Conservation (phyloP, 2,329 filamentous ascomycete species). For the Coleophoma crateriformis region DNA sequence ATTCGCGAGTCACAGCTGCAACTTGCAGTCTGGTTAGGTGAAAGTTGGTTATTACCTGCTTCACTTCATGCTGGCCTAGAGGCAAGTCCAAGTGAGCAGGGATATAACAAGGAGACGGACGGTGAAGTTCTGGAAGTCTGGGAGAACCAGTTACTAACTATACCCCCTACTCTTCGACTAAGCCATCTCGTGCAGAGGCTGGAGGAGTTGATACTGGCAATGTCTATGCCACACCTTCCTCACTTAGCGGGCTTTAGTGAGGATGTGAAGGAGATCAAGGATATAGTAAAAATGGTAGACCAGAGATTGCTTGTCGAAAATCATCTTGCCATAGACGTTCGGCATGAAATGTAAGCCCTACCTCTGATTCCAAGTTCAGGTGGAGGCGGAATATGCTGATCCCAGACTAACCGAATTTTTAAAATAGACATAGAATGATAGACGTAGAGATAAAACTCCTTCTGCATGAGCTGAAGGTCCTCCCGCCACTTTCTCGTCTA, state of each 20-base stretch:
- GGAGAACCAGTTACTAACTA: neutral
- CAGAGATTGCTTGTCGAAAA: neutral
- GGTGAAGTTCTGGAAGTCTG: neutral
- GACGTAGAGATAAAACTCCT: neutral
- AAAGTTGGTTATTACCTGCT: neutral
- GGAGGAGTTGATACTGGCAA: neutral
- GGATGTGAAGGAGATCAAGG: neutral
- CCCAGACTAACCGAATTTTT: neutral
- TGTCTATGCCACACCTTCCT: neutral
- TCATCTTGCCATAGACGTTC: neutral
- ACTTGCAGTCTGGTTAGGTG: neutral
- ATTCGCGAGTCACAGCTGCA: neutral
- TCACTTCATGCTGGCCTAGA: neutral
- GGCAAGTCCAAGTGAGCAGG: neutral
- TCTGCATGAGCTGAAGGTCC: neutral
- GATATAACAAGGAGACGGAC: neutral
- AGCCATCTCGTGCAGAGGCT: neutral
- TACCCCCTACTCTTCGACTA: neutral
- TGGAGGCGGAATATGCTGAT: neutral
- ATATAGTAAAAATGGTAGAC: neutral
- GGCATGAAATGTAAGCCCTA: neutral
- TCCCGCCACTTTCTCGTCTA: neutral
- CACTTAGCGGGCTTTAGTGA: neutral
- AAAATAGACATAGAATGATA: neutral
- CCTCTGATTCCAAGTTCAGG: neutral